Conservation (phyloP, 163 green algal species). For the Prototheca wickerhamii region DNA sequence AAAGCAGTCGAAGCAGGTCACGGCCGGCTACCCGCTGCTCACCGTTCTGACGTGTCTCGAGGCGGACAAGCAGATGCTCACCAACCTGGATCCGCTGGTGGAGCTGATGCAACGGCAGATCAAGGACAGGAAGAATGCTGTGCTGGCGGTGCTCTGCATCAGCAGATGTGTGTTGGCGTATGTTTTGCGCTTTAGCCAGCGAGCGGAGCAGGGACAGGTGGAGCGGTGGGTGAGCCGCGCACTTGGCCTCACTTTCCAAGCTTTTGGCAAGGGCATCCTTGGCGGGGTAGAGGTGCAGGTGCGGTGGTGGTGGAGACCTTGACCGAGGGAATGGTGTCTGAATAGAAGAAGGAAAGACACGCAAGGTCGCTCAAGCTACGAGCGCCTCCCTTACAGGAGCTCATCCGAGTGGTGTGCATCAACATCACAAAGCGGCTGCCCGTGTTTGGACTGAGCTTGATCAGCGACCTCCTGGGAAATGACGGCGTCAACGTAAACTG, state of each 20-base stretch:
- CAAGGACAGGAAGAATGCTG: constrained; percentile 38
- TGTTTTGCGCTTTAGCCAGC: constrained; percentile 20
- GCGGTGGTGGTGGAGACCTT: too few species aligned
- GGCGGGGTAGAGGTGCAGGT: too few species aligned
- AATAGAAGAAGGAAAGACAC: too few species aligned
- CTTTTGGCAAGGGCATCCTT: too few species aligned
- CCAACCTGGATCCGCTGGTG: constrained; percentile 43
- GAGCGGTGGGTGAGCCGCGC: constrained; percentile 22
- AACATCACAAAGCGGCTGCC: constrained; percentile 23
- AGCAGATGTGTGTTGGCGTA: constrained; percentile 39
- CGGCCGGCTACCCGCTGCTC: constrained; percentile 38
- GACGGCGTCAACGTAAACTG: constrained; percentile 28
- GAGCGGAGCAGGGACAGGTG: constrained; percentile 12
- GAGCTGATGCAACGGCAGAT: constrained; percentile 58
- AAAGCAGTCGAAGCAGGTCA: constrained; percentile 68
- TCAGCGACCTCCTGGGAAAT: constrained; percentile 34
- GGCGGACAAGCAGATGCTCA: constrained; percentile 35
- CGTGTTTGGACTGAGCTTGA: constrained; percentile 24
- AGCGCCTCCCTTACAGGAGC: constrained; percentile 9
- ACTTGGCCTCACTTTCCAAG: neutral
- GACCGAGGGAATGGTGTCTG: too few species aligned
- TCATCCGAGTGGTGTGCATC: constrained; percentile 31
- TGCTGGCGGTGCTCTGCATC: constrained; percentile 56
- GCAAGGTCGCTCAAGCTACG: constrained; percentile 8
- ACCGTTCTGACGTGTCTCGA: constrained; percentile 61